Evolutionary conservation across 2,329 filamentous ascomycete genomes (phyloP).

Genomic region (Colletotrichum filicis): DNA sequence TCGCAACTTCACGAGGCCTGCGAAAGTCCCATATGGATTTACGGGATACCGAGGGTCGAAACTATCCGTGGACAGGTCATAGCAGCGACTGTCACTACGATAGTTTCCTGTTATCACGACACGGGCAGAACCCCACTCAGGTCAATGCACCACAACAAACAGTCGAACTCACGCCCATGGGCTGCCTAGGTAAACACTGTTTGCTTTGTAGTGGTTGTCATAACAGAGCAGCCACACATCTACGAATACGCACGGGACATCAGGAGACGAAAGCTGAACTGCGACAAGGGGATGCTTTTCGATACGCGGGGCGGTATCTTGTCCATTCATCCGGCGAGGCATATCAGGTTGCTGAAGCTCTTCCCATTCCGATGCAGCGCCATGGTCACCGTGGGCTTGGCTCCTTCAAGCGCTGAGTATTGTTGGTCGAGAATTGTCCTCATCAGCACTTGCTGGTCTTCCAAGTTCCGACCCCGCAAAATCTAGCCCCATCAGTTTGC

Average conservation of each 20-base stretch:
- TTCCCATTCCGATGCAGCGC: too few relatives aligned
- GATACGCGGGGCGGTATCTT: neutral
- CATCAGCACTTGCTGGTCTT: neutral
- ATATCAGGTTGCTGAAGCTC: neutral
- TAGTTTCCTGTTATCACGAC: neutral
- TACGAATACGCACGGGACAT: neutral
- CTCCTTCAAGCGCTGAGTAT: too few relatives aligned
- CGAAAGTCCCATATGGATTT: neutral
- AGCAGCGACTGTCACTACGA: neutral
- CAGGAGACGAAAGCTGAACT: neutral
- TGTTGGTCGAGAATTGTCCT: neutral
- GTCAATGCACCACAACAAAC: slow-evolving; percentile 31
- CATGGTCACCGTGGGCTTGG: too few relatives aligned
- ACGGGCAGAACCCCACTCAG: neutral
- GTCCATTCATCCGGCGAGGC: neutral
- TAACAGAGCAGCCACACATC: neutral
- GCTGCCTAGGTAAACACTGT: slow-evolving; percentile 8
- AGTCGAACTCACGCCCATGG: neutral
- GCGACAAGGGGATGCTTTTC: neutral
- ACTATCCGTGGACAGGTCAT: neutral
- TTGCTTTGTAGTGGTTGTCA: slow-evolving; percentile 15
- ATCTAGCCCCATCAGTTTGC: neutral
- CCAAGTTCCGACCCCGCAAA: neutral
- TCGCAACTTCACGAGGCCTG: neutral
- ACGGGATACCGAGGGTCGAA: too few relatives aligned